Conservation (phyloP, 202 grass and related monocot genomes). For the Cymbopogon flexuosus region DNA sequence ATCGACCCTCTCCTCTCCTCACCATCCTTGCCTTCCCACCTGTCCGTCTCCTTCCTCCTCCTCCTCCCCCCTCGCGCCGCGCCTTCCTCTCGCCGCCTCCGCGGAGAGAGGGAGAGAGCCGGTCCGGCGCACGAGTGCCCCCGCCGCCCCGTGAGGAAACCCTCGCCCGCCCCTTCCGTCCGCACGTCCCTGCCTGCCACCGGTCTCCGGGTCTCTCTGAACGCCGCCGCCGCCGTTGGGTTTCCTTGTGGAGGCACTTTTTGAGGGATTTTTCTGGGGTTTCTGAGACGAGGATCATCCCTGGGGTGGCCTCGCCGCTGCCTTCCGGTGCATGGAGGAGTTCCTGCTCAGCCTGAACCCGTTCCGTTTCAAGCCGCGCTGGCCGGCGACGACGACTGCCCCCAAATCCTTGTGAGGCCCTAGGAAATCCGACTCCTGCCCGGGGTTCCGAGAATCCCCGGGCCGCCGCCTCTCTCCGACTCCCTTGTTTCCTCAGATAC, state of each 20-base stretch:
- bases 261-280: neutral
- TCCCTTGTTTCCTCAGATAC: slow-evolving; percentile 23
- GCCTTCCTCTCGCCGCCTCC: neutral
- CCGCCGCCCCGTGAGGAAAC: neutral
- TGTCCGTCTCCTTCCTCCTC: slow-evolving; percentile 11
- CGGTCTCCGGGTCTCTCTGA: neutral
- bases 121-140: neutral
- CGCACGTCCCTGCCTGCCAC: neutral
- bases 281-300: neutral
- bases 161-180: neutral
- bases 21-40: slow-evolving; percentile 30
- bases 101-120: neutral
- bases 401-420: slow-evolving; percentile 40
- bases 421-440: slow-evolving; percentile 25
- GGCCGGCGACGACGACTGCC: slow-evolving; percentile 21
- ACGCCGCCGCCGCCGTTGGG: neutral
- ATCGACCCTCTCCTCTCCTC: neutral
- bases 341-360: slow-evolving; percentile 86
- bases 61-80: neutral
- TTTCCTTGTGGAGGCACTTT: neutral
- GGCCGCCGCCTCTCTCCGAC: neutral
- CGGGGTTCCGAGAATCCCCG: slow-evolving; percentile 38
- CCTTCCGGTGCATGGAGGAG: slow-evolving; percentile 49
- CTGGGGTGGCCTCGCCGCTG: neutral
- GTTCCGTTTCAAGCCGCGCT: slow-evolving; percentile 71